Evolutionary conservation across 2,329 filamentous ascomycete genomes (phyloP).

Genomic region (Sarocladiaceae sp.): DNA sequence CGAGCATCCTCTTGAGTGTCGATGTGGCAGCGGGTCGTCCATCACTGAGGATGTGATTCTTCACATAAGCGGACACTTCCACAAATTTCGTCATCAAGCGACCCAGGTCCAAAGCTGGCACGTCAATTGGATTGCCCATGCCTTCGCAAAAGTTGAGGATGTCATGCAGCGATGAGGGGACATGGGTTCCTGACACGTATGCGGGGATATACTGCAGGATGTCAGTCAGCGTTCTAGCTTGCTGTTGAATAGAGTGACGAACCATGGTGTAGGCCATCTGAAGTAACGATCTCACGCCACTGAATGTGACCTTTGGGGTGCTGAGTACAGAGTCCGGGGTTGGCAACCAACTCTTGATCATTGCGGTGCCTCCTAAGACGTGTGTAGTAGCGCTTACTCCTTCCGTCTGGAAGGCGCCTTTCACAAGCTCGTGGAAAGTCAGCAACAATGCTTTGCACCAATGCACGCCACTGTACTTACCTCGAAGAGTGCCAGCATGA

Average conservation of each 20-base stretch:
- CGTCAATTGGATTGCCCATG: constrained; percentile 30
- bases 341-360: constrained; percentile 46
- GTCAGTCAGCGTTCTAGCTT: constrained; percentile 11
- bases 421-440: constrained; percentile 33
- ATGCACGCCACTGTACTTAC: constrained; percentile 30
- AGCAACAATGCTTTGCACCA: constrained; percentile 12
- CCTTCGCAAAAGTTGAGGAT: constrained; percentile 34
- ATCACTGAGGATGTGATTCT: constrained; percentile 31
- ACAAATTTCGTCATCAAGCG: constrained; percentile 35
- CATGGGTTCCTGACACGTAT: constrained; percentile 24
- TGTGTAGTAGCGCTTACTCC: constrained; percentile 49
- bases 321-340: constrained; percentile 22
- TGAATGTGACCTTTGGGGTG: constrained; percentile 20
- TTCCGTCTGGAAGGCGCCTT: constrained; percentile 34
- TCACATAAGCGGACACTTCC: constrained; percentile 31
- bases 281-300: constrained; percentile 47
- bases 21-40: constrained; percentile 27
- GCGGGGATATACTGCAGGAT: constrained; percentile 38
- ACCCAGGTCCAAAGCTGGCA: constrained; percentile 36
- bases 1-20: constrained; percentile 33
- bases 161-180: constrained; percentile 28
- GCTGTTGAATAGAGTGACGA: constrained; percentile 15
- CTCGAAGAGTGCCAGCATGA: constrained; percentile 59
- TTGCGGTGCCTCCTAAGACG: constrained; percentile 53
- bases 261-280: constrained; percentile 56